phyloP scores from a whole-genome alignment of 176 grass and related monocot species.

The Aegilops sharonensis region DNA sequence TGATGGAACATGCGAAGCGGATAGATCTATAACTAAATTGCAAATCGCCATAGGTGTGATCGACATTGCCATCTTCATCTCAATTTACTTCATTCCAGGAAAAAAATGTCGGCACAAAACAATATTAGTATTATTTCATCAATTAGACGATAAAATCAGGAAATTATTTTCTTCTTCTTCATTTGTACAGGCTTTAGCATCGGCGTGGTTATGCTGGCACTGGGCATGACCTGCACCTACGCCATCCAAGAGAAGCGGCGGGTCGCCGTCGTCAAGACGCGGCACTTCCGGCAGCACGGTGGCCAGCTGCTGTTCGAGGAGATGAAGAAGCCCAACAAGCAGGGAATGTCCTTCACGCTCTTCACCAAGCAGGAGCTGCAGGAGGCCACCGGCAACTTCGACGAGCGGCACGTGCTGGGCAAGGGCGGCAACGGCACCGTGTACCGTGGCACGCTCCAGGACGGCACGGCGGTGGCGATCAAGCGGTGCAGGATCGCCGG shows the following conservation, averaged over 20 bases:
- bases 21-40: background rate
- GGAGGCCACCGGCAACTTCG: constrained; percentile 44
- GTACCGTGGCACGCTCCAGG: constrained; percentile 38
- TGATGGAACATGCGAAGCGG: constrained; percentile 4
- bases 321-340: constrained; percentile 31
- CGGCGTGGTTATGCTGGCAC: constrained; percentile 10
- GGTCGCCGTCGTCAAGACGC: constrained; percentile 15
- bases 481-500: constrained; percentile 41
- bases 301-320: constrained; percentile 38
- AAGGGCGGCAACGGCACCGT: constrained; percentile 69
- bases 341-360: constrained; percentile 38
- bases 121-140: too few species aligned
- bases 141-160: too few species aligned
- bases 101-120: too few species aligned
- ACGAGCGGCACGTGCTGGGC: constrained; percentile 40
- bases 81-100: too few species aligned
- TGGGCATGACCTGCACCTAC: constrained; percentile 22
- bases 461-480: constrained; percentile 34
- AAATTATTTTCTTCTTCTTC: background rate
- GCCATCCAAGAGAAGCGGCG: constrained; percentile 37
- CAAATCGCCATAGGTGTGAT: constrained; percentile 25
- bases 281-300: constrained; percentile 56
- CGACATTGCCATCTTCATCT: background rate
- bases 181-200: constrained; percentile 23
- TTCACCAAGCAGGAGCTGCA: constrained; percentile 54